Base-by-base conservation (phyloP, 2,329 filamentous ascomycete genomes). In the Beauveria sp. region DNA sequence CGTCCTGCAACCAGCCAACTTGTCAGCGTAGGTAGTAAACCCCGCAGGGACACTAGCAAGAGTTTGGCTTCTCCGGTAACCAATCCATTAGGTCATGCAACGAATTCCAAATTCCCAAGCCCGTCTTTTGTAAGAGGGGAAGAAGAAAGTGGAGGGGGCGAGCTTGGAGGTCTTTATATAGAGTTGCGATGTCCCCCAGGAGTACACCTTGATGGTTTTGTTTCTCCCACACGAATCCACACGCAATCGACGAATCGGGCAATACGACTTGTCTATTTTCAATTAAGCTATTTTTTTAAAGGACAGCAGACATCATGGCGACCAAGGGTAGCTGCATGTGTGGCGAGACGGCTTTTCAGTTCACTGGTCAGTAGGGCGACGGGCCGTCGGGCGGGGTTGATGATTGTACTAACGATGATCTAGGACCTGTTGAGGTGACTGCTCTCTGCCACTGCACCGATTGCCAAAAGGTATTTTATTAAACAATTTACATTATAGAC, bases 371-470 rank as follows among this genome's bases (percentile, higher is more conserved):
- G 73, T 57, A 24, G 5, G 14, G 22, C 38, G 49, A 26, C 16
- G 22, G 53, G 53, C 14, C 5, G 18, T 56, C 24, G 10, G 28
- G 38, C 14, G 5, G 46, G 18, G 9, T 43, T 12, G 31, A 24
- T 26, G 12, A 58, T 20, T 18, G 10, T 65, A 18, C 65, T 52
- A 26, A 20, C 3, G 22, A 42, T 16, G 59, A 81, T 79, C 73
- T 12, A 75, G 80, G 43, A 69, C 76, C 58, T 12, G 28, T 60
- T 4, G 72, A 70, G 18, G 60, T 70, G 3, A 78, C 74, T 20
- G 80, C 80, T 7, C 71, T 84, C 40, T 84, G 82, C 70, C 80
- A 83, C 67, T 83, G 80, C 68, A 66, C 68, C 14, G 80, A 83
- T 64, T 84, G 81, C 68, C 80, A 83, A 65, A 84, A 84, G 76